These are phyloP conservation scores for Cucumis cinereus DNA, from an alignment of 306 rosid species.

Conservation along the genomic window DNA sequence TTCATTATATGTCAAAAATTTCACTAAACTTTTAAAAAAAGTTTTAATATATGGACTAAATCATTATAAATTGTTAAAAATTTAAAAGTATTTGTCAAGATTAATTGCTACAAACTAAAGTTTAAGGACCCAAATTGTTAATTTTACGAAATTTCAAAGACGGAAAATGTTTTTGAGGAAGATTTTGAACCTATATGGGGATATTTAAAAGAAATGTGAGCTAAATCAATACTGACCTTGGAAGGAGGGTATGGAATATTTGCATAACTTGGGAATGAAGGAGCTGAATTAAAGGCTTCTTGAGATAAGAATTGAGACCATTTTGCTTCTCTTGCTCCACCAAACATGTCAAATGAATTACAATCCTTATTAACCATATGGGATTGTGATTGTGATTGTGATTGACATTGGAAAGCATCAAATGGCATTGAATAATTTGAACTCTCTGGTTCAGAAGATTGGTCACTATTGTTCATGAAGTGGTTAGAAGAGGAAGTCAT, in stretches of 20 bases:
- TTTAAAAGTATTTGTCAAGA: too few relatives aligned
- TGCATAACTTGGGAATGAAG: constrained; percentile 37
- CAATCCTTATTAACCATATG: constrained; percentile 11
- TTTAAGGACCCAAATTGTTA: too few relatives aligned
- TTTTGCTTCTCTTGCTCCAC: constrained; percentile 25
- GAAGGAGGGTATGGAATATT: constrained; percentile 56
- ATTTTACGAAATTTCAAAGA: too few relatives aligned
- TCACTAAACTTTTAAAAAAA: too few relatives aligned
- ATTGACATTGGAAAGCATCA: constrained; percentile 13
- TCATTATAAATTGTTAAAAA: too few relatives aligned
- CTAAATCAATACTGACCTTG: constrained; percentile 31
- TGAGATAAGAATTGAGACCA: constrained; percentile 41
- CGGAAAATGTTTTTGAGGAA: too few relatives aligned
- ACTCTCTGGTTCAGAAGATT: constrained; percentile 52
- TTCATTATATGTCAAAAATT: too few relatives aligned
- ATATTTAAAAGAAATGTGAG: neutral
- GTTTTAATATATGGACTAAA: too few relatives aligned
- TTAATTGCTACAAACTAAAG: too few relatives aligned
- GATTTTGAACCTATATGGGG: too few relatives aligned
- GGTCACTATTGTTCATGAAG: constrained; percentile 40
- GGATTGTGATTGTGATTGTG: neutral
- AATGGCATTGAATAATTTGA: constrained; percentile 32
- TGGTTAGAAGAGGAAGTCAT: constrained; percentile 20
- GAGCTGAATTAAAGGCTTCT: constrained; percentile 27
- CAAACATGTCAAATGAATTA: constrained; percentile 5